phyloP scores from a whole-genome alignment of 768 basidiomycete genomes.

The Sutorius australiensis region DNA sequence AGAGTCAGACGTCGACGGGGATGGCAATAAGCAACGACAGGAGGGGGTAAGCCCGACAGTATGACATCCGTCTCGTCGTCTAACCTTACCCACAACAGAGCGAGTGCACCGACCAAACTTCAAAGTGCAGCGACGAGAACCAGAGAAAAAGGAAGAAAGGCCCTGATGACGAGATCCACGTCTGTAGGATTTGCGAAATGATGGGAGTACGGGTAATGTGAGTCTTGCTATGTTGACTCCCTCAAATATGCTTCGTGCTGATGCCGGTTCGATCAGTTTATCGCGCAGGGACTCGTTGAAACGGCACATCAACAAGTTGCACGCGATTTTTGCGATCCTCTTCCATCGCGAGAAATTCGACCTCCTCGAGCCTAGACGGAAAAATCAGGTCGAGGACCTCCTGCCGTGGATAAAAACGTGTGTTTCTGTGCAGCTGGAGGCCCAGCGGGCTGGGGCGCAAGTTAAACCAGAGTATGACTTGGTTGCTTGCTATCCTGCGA shows the following conservation, averaged over 20 bases:
- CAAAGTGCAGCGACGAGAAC: not conserved
- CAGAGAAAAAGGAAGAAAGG: not conserved
- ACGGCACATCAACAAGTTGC: not conserved
- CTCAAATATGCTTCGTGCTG: not conserved
- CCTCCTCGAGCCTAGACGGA: not conserved
- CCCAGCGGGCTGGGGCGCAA: not conserved
- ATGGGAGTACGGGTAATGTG: not conserved
- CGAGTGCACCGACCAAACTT: not conserved
- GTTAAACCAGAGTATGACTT: not conserved
- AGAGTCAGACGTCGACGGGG: too few species aligned
- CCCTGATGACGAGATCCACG: rapidly evolving
- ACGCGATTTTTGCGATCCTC: not conserved
- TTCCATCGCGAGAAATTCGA: not conserved
- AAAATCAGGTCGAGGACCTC: not conserved
- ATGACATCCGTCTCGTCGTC: not conserved
- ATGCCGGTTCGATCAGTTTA: not conserved
- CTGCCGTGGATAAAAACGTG: not conserved
- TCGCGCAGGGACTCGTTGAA: conserved; percentile 10
- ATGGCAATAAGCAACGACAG: not conserved
- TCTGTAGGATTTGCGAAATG: not conserved
- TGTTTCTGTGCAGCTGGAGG: not conserved
- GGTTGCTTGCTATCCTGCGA: not conserved
- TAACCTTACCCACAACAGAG: not conserved
- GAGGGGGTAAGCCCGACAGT: not conserved
- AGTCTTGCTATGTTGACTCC: not conserved